Conservation (phyloP, 2,329 filamentous ascomycete genomes). For the Diaporthe capsici region DNA sequence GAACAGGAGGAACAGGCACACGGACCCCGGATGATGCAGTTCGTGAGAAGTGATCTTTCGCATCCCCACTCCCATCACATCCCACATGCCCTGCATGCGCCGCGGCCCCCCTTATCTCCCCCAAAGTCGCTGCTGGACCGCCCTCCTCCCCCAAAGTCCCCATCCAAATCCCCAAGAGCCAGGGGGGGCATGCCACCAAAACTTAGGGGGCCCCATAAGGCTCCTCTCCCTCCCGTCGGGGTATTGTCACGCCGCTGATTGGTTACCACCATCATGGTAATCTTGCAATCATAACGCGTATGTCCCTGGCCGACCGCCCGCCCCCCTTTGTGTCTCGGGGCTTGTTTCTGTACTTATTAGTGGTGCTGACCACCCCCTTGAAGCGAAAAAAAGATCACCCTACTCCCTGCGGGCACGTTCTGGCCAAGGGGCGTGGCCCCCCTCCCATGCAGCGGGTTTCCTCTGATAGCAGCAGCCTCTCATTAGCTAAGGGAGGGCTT, state of each 20-base stretch:
- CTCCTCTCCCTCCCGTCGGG: conserved; percentile 12
- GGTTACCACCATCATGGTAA: conserved; percentile 25
- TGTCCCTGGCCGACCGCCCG: background rate
- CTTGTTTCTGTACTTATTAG: background rate
- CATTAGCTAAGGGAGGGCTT: background rate
- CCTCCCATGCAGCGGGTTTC: background rate
- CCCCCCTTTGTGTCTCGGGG: conserved; percentile 8
- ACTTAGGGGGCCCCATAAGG: background rate
- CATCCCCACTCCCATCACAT: conserved; percentile 14
- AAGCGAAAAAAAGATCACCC: background rate
- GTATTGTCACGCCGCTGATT: conserved; percentile 6
- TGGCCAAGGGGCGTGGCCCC: background rate
- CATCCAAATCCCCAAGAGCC: background rate
- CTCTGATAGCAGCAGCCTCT: background rate
- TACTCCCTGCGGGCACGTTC: background rate
- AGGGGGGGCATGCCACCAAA: background rate
- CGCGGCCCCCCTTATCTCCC: background rate
- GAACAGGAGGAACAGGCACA: background rate
- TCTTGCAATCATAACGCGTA: conserved; percentile 2
- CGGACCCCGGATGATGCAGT: background rate
- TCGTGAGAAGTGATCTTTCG: background rate
- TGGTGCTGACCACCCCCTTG: background rate
- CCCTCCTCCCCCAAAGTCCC: too few species aligned
- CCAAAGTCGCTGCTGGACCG: too few species aligned
- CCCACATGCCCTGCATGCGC: conserved; percentile 4